phyloP scores from a whole-genome alignment of 306 rosid species.

The Cyclanthera cordifolia region DNA sequence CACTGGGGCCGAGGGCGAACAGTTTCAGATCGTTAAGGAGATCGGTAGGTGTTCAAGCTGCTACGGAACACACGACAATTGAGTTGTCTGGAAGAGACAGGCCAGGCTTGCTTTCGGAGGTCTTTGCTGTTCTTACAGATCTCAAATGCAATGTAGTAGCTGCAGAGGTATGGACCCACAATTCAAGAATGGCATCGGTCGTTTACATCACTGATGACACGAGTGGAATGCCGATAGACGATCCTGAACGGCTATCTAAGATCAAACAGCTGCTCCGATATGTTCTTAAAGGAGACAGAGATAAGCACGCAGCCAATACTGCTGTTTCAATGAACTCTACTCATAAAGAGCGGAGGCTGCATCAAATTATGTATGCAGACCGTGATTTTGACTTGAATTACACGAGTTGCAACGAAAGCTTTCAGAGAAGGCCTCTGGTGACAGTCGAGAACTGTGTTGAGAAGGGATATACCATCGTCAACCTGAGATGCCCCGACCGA shows the following conservation, averaged over 20 bases:
- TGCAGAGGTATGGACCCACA: slow-evolving; percentile 94
- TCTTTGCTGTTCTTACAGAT: slow-evolving; percentile 81
- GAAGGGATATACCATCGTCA: slow-evolving; percentile 40
- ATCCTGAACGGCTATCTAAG: slow-evolving; percentile 40
- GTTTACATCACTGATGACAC: slow-evolving; percentile 70
- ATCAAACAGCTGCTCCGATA: slow-evolving; percentile 72
- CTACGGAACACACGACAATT: slow-evolving; percentile 64
- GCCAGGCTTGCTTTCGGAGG: slow-evolving; percentile 84
- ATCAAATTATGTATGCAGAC: slow-evolving; percentile 93
- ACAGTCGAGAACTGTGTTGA: slow-evolving; percentile 56
- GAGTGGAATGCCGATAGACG: slow-evolving; percentile 52
- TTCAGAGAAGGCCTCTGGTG: slow-evolving; percentile 37
- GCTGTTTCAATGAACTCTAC: slow-evolving; percentile 60
- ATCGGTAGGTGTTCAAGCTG: slow-evolving; percentile 79
- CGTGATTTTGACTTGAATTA: slow-evolving; percentile 70
- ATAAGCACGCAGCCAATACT: slow-evolving; percentile 50
- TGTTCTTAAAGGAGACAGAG: slow-evolving; percentile 60
- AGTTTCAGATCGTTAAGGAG: slow-evolving; percentile 74
- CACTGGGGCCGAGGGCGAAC: slow-evolving; percentile 57
- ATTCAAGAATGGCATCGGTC: slow-evolving; percentile 75
- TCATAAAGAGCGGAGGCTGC: slow-evolving; percentile 69
- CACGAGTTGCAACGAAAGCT: slow-evolving; percentile 30
- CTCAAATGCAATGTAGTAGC: slow-evolving; percentile 72
- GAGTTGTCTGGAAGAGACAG: slow-evolving; percentile 86
- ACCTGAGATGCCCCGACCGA: too few relatives aligned